phyloP scores from a whole-genome alignment of 306 rosid genomes.

The Lupinus albus region DNA sequence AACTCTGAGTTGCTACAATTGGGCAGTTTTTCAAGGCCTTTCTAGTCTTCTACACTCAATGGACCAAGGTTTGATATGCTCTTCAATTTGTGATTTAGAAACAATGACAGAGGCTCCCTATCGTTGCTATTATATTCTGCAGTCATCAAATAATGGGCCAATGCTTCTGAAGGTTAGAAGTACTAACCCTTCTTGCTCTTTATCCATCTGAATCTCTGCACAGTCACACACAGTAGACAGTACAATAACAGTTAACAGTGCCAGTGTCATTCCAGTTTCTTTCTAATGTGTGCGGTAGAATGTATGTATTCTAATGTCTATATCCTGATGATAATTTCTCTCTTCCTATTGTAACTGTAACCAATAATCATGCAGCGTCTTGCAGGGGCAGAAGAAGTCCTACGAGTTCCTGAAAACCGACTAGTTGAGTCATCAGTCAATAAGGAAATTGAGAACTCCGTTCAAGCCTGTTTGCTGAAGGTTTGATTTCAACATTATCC shows the following conservation, averaged over 20 bases:
- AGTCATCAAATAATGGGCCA: constrained; percentile 67
- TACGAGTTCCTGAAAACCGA: constrained; percentile 49
- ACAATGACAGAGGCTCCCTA: constrained; percentile 63
- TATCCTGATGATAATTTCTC: constrained; percentile 32
- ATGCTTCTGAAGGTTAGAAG: constrained; percentile 76
- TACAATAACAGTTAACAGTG: not conserved
- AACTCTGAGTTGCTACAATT: constrained; percentile 31
- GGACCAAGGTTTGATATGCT: constrained; percentile 57
- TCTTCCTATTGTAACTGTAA: constrained; percentile 30
- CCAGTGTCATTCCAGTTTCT: constrained; percentile 27
- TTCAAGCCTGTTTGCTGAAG: constrained; percentile 60
- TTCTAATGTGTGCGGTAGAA: constrained; percentile 1
- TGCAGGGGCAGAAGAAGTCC: constrained; percentile 81
- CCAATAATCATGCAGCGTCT: constrained; percentile 59
- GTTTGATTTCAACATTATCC: constrained; percentile 45
- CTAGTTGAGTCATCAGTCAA: constrained; percentile 46
- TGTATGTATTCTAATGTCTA: constrained; percentile 33
- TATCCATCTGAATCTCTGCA: constrained; percentile 32
- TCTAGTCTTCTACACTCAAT: constrained; percentile 48
- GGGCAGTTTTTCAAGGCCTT: constrained; percentile 55
- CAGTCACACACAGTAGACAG: constrained; percentile 24
- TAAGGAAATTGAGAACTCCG: constrained; percentile 60
- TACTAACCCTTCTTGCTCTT: constrained; percentile 25
- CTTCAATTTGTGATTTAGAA: constrained; percentile 57
- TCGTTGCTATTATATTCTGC: constrained; percentile 69